These are phyloP conservation scores for Venturia pyrina DNA, from an alignment of 2,329 filamentous ascomycete genomes.

Conservation along the genomic window DNA sequence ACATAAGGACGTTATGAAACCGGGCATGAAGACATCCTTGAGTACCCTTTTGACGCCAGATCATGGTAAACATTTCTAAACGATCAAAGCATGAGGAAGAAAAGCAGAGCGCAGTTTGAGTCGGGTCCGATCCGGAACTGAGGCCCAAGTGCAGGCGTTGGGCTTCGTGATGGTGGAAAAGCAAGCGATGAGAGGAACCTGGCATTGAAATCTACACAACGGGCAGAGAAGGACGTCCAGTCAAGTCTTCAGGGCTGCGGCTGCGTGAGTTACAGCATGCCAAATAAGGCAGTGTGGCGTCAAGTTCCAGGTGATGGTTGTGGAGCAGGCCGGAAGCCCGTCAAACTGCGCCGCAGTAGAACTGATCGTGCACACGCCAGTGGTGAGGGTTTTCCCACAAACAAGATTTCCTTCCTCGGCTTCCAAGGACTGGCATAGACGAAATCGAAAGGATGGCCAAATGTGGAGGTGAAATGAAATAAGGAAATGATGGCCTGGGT, in stretches of 20 bases:
- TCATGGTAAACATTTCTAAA: slow-evolving; percentile 1
- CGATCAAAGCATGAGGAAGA: not conserved
- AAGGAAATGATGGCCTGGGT: not conserved
- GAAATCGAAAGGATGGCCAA: not conserved
- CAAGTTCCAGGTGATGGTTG: not conserved
- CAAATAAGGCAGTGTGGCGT: not conserved
- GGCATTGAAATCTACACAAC: not conserved
- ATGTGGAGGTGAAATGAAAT: not conserved
- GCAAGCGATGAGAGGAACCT: not conserved
- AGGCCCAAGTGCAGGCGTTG: not conserved
- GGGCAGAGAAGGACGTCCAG: not conserved
- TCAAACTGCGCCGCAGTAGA: not conserved
- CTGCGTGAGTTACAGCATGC: not conserved
- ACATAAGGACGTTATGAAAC: not conserved
- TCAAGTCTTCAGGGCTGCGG: not conserved
- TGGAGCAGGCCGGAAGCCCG: not conserved
- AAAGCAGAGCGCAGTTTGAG: not conserved
- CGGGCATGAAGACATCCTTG: not conserved
- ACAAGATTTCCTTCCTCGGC: not conserved
- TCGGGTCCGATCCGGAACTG: not conserved
- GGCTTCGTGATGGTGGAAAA: not conserved
- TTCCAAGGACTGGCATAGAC: not conserved
- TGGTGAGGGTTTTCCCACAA: not conserved
- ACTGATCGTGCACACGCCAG: not conserved
- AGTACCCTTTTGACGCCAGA: not conserved